Evolutionary conservation across 2,329 filamentous ascomycete genomes (phyloP).

Genomic region (Fusarium haematococcum): DNA sequence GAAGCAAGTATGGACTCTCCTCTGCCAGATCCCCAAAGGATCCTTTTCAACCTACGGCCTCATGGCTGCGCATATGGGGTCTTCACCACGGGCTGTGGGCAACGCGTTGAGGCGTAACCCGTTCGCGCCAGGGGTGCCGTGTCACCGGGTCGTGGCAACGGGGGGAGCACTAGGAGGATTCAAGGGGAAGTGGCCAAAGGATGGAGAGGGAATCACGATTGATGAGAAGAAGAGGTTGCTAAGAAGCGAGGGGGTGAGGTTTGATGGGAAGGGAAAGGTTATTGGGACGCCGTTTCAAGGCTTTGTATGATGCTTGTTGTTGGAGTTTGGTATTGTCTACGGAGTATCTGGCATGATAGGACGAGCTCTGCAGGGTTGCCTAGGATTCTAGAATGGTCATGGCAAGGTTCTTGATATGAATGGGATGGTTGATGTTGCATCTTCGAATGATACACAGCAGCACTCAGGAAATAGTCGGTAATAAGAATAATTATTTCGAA

Average conservation of each 20-base stretch:
- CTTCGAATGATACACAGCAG: neutral
- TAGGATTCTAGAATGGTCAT: neutral
- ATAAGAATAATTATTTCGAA: neutral
- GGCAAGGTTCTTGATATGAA: neutral
- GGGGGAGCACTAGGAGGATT: conserved; percentile 79
- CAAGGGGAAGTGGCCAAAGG: conserved; percentile 73
- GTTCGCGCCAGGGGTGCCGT: conserved; percentile 85
- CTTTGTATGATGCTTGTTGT: conserved; percentile 27
- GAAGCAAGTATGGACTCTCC: conserved; percentile 75
- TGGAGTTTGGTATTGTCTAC: neutral
- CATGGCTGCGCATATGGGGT: conserved; percentile 74
- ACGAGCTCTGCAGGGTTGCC: neutral
- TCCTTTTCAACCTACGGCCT: conserved; percentile 82
- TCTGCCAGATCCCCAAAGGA: conserved; percentile 82
- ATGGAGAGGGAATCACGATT: conserved; percentile 71
- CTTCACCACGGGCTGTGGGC: conserved; percentile 81
- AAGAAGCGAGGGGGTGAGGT: conserved; percentile 71
- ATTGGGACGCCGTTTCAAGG: conserved; percentile 64
- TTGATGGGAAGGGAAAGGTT: conserved; percentile 71
- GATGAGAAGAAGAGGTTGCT: conserved; percentile 73
- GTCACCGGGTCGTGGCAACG: conserved; percentile 82
- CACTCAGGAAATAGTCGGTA: neutral
- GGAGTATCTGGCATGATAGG: neutral
- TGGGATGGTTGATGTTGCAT: neutral
- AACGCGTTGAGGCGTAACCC: conserved; percentile 83